Evolutionary conservation across 441 rosid genomes (phyloP).

Genomic region (Populus trichocarpa): DNA sequence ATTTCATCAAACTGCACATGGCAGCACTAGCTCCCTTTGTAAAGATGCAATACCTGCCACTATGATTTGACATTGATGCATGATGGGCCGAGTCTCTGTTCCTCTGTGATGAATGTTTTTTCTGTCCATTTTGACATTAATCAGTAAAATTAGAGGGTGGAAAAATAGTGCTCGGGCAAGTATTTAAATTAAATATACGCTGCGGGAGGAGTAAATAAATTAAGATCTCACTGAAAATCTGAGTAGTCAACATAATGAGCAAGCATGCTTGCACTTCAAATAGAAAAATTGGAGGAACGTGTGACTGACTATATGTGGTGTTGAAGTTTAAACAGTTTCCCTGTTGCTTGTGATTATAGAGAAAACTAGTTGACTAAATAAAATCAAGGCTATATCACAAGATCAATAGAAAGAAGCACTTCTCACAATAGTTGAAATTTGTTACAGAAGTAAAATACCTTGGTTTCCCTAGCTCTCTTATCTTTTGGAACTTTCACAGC

Average conservation of each 20-base stretch:
- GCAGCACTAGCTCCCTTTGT: not conserved
- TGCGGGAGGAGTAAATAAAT: not conserved
- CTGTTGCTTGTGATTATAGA: not conserved
- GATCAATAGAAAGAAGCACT: not conserved
- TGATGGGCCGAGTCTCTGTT: constrained; percentile 52
- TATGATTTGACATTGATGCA: constrained; percentile 51
- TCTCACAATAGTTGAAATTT: not conserved
- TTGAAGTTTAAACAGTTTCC: not conserved
- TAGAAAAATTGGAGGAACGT: not conserved
- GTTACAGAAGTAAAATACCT: constrained; percentile 42
- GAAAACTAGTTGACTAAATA: not conserved
- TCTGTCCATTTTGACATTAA: constrained; percentile 52
- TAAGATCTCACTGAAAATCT: not conserved
- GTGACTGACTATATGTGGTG: not conserved
- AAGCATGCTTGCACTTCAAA: not conserved
- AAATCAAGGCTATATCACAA: not conserved
- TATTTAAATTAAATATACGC: not conserved
- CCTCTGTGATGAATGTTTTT: constrained; percentile 53
- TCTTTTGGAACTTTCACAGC: constrained; percentile 48
- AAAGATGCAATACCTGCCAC: constrained; percentile 51
- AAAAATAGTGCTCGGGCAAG: not conserved
- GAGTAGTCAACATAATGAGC: not conserved
- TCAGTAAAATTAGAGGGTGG: constrained; percentile 14
- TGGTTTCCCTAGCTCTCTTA: constrained; percentile 50
- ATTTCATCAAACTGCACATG: constrained; percentile 20